phyloP scores from a whole-genome alignment of 1,284 basidiomycete genomes.

The Xerocomus minutiporus region DNA sequence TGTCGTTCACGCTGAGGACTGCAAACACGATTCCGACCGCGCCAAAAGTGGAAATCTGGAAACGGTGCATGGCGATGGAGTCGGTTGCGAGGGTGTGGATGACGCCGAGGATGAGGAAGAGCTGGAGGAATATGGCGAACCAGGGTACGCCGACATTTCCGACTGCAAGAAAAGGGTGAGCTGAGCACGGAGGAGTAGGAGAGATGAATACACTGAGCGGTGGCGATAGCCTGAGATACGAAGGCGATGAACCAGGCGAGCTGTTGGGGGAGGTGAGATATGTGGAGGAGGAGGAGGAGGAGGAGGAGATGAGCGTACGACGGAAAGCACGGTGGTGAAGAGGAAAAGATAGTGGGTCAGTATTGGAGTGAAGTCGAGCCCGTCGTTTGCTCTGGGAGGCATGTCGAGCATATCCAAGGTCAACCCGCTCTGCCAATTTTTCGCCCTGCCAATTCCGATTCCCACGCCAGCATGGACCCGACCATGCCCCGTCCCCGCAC shows the following conservation, averaged over 20 bases:
- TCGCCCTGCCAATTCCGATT: constrained; percentile 9
- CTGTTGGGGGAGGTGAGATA: constrained; percentile 35
- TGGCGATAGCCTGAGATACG: constrained; percentile 72
- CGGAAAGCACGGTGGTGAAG: constrained; percentile 76
- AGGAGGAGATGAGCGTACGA: constrained; percentile 45
- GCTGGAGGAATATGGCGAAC: constrained; percentile 90
- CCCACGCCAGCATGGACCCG: constrained; percentile 18
- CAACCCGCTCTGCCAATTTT: neutral
- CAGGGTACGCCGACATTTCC: constrained; percentile 66
- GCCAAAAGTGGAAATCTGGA: constrained; percentile 86
- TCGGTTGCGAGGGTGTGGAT: constrained; percentile 81
- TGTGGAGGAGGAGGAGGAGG: constrained; percentile 2
- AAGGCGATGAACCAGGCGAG: constrained; percentile 92
- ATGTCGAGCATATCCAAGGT: constrained; percentile 26
- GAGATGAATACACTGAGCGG: constrained; percentile 47
- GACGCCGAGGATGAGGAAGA: constrained; percentile 78
- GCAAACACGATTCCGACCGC: constrained; percentile 86
- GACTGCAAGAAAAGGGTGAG: constrained; percentile 34
- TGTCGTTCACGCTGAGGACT: constrained; percentile 69
- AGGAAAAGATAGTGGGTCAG: constrained; percentile 88
- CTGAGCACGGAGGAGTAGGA: neutral
- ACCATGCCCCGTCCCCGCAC: constrained; percentile 24
- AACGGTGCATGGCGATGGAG: constrained; percentile 78
- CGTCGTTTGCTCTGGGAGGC: constrained; percentile 51
- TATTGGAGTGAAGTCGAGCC: constrained; percentile 79